Conservation (phyloP, 225 moss, liverwort and hornwort genomes). For the Anthoceros angustus region DNA sequence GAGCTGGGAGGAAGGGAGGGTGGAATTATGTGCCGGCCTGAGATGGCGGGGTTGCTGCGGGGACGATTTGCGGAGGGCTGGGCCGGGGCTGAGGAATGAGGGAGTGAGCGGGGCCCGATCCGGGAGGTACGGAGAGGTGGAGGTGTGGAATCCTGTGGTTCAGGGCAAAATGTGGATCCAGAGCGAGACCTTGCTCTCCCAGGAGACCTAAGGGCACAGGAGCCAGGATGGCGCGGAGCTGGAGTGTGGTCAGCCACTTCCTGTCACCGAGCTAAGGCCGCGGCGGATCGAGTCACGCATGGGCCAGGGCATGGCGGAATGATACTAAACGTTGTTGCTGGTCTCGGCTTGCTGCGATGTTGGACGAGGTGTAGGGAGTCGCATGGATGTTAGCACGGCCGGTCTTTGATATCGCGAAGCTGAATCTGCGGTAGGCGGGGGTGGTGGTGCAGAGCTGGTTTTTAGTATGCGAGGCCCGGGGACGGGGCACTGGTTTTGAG, state of each 20-base stretch:
- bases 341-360: too few relatives aligned
- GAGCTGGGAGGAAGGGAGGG: too few relatives aligned
- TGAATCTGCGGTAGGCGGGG: slow-evolving; percentile 1
- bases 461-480: too few relatives aligned
- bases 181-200: not conserved
- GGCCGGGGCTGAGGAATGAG: too few relatives aligned
- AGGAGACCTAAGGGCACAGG: not conserved
- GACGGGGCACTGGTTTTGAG: not conserved
- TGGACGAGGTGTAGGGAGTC: not conserved
- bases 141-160: not conserved
- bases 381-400: not conserved
- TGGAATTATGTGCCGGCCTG: too few relatives aligned
- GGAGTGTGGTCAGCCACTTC: not conserved
- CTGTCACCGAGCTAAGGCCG: slow-evolving; percentile 1
- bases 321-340: too few relatives aligned
- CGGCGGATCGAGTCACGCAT: not conserved
- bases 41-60: too few relatives aligned
- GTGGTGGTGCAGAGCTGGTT: not conserved
- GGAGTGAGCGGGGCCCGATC: too few relatives aligned
- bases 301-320: too few relatives aligned
- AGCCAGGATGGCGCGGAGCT: not conserved
- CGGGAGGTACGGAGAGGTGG: not conserved
- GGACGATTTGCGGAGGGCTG: too few relatives aligned
- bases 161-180: not conserved
- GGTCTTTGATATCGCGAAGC: not conserved